Evolutionary conservation across 2,329 filamentous ascomycete species (phyloP).

Genomic region (Penicillium sp.): DNA sequence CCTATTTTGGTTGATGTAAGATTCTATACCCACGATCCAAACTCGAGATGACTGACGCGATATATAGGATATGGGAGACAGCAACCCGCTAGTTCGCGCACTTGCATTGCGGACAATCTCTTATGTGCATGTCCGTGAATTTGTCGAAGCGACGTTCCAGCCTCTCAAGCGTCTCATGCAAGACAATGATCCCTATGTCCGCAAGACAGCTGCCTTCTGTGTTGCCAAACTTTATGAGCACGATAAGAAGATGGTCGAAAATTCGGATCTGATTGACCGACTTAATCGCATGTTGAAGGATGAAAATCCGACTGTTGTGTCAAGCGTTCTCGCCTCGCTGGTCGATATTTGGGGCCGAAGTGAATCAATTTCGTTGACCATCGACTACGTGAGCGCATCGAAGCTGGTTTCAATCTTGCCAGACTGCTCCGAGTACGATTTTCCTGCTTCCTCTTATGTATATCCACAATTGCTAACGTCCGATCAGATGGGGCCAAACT

Average conservation of each 20-base stretch:
- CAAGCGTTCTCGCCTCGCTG: constrained; percentile 83
- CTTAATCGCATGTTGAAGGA: constrained; percentile 88
- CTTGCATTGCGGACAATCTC: constrained; percentile 93
- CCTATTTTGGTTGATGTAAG: constrained; percentile 79
- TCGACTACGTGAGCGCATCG: constrained; percentile 95
- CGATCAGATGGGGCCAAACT: constrained; percentile 87
- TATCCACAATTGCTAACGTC: constrained; percentile 12
- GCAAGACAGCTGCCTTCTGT: constrained; percentile 94
- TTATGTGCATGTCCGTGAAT: constrained; percentile 95
- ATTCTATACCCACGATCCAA: background rate
- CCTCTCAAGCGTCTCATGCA: constrained; percentile 80
- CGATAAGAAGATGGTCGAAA: constrained; percentile 85
- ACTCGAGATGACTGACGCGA: constrained; percentile 8
- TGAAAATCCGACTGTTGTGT: constrained; percentile 96
- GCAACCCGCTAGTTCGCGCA: constrained; percentile 88
- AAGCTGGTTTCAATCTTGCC: constrained; percentile 97
- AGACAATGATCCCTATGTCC: constrained; percentile 91
- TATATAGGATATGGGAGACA: constrained; percentile 83
- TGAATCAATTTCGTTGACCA: constrained; percentile 95
- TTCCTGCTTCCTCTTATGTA: background rate
- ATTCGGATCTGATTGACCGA: constrained; percentile 86
- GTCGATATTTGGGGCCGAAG: constrained; percentile 99
- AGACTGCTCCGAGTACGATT: constrained; percentile 89
- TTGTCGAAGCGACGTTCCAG: constrained; percentile 85
- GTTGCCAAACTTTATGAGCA: constrained; percentile 98